Conservation (phyloP, 2,329 filamentous ascomycete genomes). For the Sclerotinia nivalis region DNA sequence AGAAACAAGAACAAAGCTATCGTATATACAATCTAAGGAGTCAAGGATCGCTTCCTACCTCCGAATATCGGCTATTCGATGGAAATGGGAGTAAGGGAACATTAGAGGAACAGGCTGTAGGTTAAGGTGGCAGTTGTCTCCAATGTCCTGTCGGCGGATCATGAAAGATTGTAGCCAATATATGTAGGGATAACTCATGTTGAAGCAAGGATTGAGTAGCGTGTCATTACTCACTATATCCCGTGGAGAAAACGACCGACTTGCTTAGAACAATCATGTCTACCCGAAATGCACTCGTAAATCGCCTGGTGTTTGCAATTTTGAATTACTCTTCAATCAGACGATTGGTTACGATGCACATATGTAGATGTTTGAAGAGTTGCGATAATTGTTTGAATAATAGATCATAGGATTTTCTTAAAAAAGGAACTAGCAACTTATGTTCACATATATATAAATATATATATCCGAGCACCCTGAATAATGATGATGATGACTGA, state of each 20-base stretch:
- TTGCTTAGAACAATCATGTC: not conserved
- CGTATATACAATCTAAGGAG: not conserved
- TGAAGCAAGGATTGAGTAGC: not conserved
- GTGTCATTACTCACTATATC: not conserved
- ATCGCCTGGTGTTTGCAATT: not conserved
- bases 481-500: not conserved
- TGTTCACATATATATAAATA: not conserved
- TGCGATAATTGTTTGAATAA: not conserved
- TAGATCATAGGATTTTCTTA: not conserved
- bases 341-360: not conserved
- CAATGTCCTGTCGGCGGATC: no score
- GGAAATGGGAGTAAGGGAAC: not conserved
- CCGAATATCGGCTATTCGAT: not conserved
- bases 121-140: not conserved
- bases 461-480: not conserved
- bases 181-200: not conserved
- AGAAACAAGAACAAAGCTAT: not conserved
- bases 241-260: not conserved
- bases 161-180: not conserved
- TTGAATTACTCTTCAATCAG: not conserved
- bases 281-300: not conserved
- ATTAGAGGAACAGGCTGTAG: not conserved
- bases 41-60: not conserved
- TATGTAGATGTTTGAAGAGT: not conserved
- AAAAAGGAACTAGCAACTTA: no score